Evolutionary conservation across 495 filamentous ascomycete genomes (phyloP).

Genomic region (Talaromyces ruber): DNA sequence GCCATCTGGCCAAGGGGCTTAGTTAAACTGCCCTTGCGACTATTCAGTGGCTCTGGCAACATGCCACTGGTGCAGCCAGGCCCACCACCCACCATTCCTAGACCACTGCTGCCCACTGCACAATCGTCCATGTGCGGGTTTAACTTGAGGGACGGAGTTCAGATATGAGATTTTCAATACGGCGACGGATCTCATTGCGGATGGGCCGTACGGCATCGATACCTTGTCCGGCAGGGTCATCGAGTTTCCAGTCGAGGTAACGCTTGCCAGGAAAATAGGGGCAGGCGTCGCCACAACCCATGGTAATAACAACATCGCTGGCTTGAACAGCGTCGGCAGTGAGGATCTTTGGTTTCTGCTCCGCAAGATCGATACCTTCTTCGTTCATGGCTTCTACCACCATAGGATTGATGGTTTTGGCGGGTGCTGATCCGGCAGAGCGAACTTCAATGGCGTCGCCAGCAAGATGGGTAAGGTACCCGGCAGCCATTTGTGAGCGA

Average conservation of each 20-base stretch:
- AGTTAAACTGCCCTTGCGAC: too few relatives aligned
- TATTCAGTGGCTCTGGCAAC: too few relatives aligned
- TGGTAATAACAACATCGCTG: constrained; percentile 23
- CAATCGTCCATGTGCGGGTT: too few relatives aligned
- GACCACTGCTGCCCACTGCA: too few relatives aligned
- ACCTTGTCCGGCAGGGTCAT: constrained; percentile 16
- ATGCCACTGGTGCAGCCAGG: too few relatives aligned
- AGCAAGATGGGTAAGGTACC: constrained; percentile 16
- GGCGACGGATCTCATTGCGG: constrained; percentile 13
- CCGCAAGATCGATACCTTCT: constrained; percentile 21
- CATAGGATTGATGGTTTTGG: constrained; percentile 17
- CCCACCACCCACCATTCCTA: too few relatives aligned
- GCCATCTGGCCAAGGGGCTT: too few relatives aligned
- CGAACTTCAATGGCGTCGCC: constrained; percentile 18
- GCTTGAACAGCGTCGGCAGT: constrained; percentile 15
- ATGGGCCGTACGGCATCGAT: constrained; percentile 14
- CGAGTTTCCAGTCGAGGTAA: constrained; percentile 21
- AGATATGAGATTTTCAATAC: too few relatives aligned
- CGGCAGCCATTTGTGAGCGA: constrained; percentile 24
- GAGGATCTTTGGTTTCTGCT: constrained; percentile 18
- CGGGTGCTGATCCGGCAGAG: constrained; percentile 19
- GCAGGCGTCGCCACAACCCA: constrained; percentile 22
- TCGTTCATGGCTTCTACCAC: constrained; percentile 22
- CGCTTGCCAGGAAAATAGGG: constrained; percentile 19
- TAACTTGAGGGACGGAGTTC: too few relatives aligned